phyloP scores from a whole-genome alignment of 176 grass and related monocot genomes.

The Phoenix roebelenii region DNA sequence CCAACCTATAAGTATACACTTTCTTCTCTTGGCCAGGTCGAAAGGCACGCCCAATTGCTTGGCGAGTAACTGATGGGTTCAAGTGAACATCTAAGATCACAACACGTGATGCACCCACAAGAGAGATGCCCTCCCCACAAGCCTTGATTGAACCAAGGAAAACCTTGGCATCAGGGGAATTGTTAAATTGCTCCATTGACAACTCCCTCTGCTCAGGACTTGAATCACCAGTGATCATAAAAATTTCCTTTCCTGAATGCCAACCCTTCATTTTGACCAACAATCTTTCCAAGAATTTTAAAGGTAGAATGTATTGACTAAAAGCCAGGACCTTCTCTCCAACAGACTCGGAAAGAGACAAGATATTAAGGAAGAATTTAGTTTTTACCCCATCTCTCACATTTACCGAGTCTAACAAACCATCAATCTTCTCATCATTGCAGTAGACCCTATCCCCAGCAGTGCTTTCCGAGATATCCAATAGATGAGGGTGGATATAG shows the following conservation, averaged over 20 bases:
- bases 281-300: constrained; percentile 88
- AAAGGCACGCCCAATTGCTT: constrained; percentile 85
- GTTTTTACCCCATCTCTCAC: constrained; percentile 70
- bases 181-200: constrained; percentile 72
- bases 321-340: constrained; percentile 86
- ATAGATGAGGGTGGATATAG: constrained; percentile 75
- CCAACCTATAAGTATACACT: constrained; percentile 79
- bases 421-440: constrained; percentile 43
- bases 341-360: constrained; percentile 62
- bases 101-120: constrained; percentile 78
- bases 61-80: constrained; percentile 91
- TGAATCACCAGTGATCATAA: constrained; percentile 70
- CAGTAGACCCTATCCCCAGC: constrained; percentile 43
- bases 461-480: constrained; percentile 53
- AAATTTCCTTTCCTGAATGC: constrained; percentile 85
- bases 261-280: constrained; percentile 68
- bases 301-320: constrained; percentile 74
- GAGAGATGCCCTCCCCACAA: constrained; percentile 93
- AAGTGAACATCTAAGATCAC: constrained; percentile 88
- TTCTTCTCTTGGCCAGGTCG: constrained; percentile 82
- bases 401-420: constrained; percentile 39
- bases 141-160: constrained; percentile 91
- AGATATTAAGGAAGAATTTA: constrained; percentile 75
- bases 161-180: constrained; percentile 72
- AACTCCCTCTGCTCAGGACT: constrained; percentile 63